phyloP scores from a whole-genome alignment of 2,329 filamentous ascomycete species.

The Graphium sp. region DNA sequence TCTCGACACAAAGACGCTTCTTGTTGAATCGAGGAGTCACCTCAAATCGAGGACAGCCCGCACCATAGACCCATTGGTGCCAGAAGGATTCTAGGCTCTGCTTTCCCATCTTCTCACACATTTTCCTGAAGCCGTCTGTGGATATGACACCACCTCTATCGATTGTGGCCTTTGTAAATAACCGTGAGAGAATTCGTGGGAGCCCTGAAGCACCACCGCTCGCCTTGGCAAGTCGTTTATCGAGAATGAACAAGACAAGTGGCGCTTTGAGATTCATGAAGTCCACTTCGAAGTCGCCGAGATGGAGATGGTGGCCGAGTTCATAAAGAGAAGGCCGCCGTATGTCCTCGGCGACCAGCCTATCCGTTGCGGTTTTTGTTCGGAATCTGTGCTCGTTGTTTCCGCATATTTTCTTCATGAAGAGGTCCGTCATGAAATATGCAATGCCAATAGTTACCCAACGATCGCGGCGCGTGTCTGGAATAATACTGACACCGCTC shows the following conservation, averaged over 20 bases:
- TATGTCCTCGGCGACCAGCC: slow-evolving; percentile 65
- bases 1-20: slow-evolving; percentile 87
- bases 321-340: slow-evolving; percentile 69
- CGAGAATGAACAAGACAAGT: slow-evolving; percentile 82
- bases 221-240: slow-evolving; percentile 77
- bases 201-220: slow-evolving; percentile 66
- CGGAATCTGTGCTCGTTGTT: slow-evolving; percentile 91
- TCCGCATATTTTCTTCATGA: slow-evolving; percentile 78
- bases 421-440: slow-evolving; percentile 88
- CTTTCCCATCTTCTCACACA: slow-evolving; percentile 78
- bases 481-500: slow-evolving; percentile 84
- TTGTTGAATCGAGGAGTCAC: slow-evolving; percentile 91
- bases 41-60: slow-evolving; percentile 76
- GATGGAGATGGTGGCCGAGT: slow-evolving; percentile 58
- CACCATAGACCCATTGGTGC: slow-evolving; percentile 78
- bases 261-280: slow-evolving; percentile 87
- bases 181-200: slow-evolving; percentile 67
- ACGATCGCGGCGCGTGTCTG: slow-evolving; percentile 61
- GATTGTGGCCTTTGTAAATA: slow-evolving; percentile 73
- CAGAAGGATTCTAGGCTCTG: slow-evolving; percentile 82
- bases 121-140: slow-evolving; percentile 58
- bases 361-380: slow-evolving; percentile 71
- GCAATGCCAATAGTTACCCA: slow-evolving; percentile 86
- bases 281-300: slow-evolving; percentile 74
- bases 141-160: slow-evolving; percentile 58